Base-by-base conservation (phyloP, 805 yeast species). In the Candida chauliodis region DNA sequence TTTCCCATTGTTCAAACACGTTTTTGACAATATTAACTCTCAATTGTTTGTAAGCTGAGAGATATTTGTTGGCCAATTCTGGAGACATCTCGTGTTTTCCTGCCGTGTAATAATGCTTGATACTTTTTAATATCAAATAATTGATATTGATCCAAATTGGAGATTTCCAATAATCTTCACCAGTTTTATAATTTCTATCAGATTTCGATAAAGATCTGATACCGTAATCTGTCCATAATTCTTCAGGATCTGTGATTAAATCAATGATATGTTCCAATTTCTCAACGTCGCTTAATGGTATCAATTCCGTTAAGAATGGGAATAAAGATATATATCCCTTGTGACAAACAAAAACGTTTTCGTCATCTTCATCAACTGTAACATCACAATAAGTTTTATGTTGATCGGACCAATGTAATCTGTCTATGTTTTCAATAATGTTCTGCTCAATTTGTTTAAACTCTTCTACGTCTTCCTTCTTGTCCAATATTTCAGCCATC, bases 161-260 rank as follows among this genome's bases (percentile, higher is more conserved):
- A 1, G 96, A 93, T 46, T 96, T 76, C 99, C 99, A 93, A 64
- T 93, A 93, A 59, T 91, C 81, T 54, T 93, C 99, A 6, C 74
- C 91, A 0, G 81, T 76, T 39, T 84, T 84, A 61, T 83, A 93
- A 42, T 53, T 63, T 15, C 65, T 64, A 50, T 85, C 90, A 4
- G 69, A 49, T 50, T 78, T 79, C 1, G 96, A 84, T 25, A 93
- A 64, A 0, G 95, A 84, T 45, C 96, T 71, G 25, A 93, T 66
- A 10, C 99, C 99, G 48, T 56, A 88, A 1, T 73, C 73, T 6
- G 87, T 63, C 84, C 93, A 90, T 37, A 93, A 61, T 51, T 81
- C 80, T 9, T 78, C 76, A 1, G 89, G 84, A 51, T 90, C 84
- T 4, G 76, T 52, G 30, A 93, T 69, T 30, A 77, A 55, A 11